Percentiles rank a stretch among this genome's conserved stretches.
phyloP scores from a whole-genome alignment of 1,284 basidiomycete genomes.

The Rhodofomes roseus region DNA sequence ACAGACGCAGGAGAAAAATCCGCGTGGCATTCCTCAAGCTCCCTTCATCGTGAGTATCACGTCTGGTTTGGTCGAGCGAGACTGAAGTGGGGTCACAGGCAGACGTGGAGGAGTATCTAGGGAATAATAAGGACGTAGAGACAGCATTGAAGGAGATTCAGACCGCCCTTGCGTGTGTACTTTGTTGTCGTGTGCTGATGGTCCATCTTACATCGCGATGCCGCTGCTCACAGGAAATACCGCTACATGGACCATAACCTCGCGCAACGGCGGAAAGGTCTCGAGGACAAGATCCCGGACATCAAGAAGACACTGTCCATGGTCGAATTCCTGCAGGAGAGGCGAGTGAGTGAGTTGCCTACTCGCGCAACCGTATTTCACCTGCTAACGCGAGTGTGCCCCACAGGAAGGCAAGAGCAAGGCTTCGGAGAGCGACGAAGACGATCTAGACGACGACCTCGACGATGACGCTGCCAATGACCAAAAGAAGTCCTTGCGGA shows the following conservation, averaged over 20 bases:
- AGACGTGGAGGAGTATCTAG: constrained; percentile 86
- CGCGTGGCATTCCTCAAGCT: constrained; percentile 91
- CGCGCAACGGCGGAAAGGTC: constrained; percentile 71
- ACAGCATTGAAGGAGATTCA: constrained; percentile 81
- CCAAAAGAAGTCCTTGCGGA: constrained; percentile 66
- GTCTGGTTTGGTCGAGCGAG: neutral
- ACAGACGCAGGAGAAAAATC: constrained; percentile 62
- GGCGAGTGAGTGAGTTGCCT: constrained; percentile 46
- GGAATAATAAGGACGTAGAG: constrained; percentile 79
- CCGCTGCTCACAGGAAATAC: constrained; percentile 77
- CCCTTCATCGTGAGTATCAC: constrained; percentile 84
- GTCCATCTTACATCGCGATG: constrained; percentile 1
- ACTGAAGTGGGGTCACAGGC: constrained; percentile 37
- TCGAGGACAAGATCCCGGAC: constrained; percentile 96
- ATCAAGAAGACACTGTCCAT: constrained; percentile 91
- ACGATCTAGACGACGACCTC: constrained; percentile 48
- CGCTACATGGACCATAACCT: constrained; percentile 95
- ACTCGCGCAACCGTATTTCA: neutral
- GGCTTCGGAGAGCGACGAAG: constrained; percentile 41
- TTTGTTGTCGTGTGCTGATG: constrained; percentile 6
- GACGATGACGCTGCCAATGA: constrained; percentile 39
- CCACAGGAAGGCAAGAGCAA: constrained; percentile 60
- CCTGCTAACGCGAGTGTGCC: neutral
- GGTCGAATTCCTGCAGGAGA: constrained; percentile 79
- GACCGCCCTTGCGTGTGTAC: constrained; percentile 85